Evolutionary conservation across 2,329 filamentous ascomycete species (phyloP).

Genomic region (Dactylellina sp.): DNA sequence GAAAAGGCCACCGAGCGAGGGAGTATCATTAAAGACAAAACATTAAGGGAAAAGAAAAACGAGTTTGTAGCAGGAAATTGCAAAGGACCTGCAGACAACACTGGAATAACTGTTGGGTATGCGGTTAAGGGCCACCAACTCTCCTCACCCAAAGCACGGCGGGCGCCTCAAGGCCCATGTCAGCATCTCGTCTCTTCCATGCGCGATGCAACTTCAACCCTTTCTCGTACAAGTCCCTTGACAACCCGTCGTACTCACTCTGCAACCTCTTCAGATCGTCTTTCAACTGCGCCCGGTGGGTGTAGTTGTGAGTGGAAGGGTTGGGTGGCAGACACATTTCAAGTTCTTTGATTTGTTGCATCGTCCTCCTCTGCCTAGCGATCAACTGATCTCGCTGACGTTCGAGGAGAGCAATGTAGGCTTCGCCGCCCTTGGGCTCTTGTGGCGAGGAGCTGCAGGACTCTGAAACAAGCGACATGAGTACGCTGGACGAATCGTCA

Average conservation of each 20-base stretch:
- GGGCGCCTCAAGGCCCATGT: conserved; percentile 59
- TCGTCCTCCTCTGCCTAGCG: conserved; percentile 42
- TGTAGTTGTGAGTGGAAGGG: conserved; percentile 58
- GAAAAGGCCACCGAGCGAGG: not conserved
- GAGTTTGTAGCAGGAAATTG: not conserved
- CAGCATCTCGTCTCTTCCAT: conserved; percentile 60
- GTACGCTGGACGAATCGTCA: conserved; percentile 49
- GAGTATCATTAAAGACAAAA: conserved; percentile 2
- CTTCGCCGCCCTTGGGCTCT: conserved; percentile 57
- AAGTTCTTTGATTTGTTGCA: conserved; percentile 57
- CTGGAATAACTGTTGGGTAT: not conserved
- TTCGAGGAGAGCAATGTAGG: conserved; percentile 59
- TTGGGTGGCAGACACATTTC: conserved; percentile 59
- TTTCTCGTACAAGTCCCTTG: conserved; percentile 59
- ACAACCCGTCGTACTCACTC: conserved; percentile 59
- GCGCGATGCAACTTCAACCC: conserved; percentile 60
- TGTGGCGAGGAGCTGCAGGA: conserved; percentile 47
- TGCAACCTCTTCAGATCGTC: conserved; percentile 56
- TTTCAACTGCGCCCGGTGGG: conserved; percentile 57
- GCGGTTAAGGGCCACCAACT: conserved; percentile 41
- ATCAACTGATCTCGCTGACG: conserved; percentile 58
- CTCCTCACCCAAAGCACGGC: conserved; percentile 60
- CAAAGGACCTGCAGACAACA: not conserved
- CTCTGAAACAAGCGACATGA: conserved; percentile 55
- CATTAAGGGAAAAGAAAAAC: conserved; percentile 4